These are phyloP conservation scores for Ascochyta clinopodiicola DNA, from an alignment of 2,329 filamentous ascomycete genomes.

Conservation along the genomic window DNA sequence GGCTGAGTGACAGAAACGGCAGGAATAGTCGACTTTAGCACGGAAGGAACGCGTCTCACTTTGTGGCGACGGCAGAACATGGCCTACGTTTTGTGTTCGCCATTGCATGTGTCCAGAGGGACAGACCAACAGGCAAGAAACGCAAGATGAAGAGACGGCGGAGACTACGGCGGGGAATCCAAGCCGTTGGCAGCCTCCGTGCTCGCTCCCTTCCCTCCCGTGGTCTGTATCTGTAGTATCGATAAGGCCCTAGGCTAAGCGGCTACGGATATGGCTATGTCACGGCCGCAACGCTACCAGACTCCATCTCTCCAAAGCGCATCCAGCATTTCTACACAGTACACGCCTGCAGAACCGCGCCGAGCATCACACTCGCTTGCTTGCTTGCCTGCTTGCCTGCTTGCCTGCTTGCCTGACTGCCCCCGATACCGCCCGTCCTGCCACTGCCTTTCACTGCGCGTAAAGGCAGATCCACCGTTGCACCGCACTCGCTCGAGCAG, in stretches of 20 bases:
- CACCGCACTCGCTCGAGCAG: conserved; percentile 45
- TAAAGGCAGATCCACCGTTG: conserved; percentile 25
- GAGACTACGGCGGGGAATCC: background rate
- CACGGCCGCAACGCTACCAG: conserved; percentile 8
- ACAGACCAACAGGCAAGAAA: background rate
- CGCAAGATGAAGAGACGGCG: no score
- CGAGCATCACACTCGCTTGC: conserved; percentile 16
- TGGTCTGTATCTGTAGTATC: conserved; percentile 7
- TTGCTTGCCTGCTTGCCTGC: background rate
- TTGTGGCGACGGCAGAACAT: background rate
- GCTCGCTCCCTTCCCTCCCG: background rate
- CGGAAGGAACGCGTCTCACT: conserved; percentile 1
- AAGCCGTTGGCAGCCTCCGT: conserved; percentile 2
- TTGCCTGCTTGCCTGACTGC: conserved; percentile 4
- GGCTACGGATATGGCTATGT: conserved; percentile 5
- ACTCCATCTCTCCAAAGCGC: conserved; percentile 4
- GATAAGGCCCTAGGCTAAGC: conserved; percentile 13
- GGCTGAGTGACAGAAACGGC: background rate
- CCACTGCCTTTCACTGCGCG: conserved; percentile 21
- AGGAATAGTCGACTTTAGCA: conserved; percentile 6
- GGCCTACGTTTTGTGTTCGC: background rate
- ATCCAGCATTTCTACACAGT: conserved; percentile 17
- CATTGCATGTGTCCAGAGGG: background rate
- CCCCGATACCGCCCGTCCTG: conserved; percentile 6
- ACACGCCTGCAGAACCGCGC: conserved; percentile 17